Evolutionary conservation across 2,329 filamentous ascomycete species (phyloP), one percentile per base, ranked within the genome.

Genomic region (Pyrenochaeta sp.): DNA sequence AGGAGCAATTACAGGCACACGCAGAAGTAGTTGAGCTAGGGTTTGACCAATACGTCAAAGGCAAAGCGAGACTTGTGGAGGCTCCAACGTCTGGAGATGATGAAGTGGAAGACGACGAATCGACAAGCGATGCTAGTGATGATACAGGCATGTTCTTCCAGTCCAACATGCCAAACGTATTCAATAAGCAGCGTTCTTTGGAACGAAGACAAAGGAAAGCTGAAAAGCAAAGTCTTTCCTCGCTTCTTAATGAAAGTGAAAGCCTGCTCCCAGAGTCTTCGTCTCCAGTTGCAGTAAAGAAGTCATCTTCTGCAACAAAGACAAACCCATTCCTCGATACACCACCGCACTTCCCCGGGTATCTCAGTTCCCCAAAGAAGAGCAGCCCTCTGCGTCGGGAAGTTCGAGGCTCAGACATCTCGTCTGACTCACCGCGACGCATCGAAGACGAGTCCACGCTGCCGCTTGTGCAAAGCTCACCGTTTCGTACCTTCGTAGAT

Each of bases 81-180:
- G 20, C 54, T 23, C 23, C 45, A 15, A 17, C 45, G n/a, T 17
- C 37, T 10, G 54, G 58, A 35, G 15, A 42, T 2, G 56, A 62
- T 12, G 47, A 56, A 14, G 36, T 47, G 7, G 48, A 60, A 6
- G 44, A 54, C 1, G 58, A 64, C 11, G 58, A 64, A 7, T 7
- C 11, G 5, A 5, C 17, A 7, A 71, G 70, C 40, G 72, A 73
- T 18, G 60, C 51, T 10, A 73, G 68, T 40, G 73, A 75, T 30
- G 68, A 75, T 44, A 75, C 70, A 17, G 74, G 74, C 20, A 65
- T 75, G 58, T 77, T 75, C 49, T 77, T 75, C 56, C 67, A 73
- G 23, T 62, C 66, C 2, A 70, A 72, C 18, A 55, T 69, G 48
- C 70, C 72, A 12, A 60, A 51, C 35, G 49, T 68, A 9, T 71